These are phyloP conservation scores for Aureobasidium sp. DNA, from an alignment of 2,329 filamentous ascomycete genomes.

Conservation along the genomic window DNA sequence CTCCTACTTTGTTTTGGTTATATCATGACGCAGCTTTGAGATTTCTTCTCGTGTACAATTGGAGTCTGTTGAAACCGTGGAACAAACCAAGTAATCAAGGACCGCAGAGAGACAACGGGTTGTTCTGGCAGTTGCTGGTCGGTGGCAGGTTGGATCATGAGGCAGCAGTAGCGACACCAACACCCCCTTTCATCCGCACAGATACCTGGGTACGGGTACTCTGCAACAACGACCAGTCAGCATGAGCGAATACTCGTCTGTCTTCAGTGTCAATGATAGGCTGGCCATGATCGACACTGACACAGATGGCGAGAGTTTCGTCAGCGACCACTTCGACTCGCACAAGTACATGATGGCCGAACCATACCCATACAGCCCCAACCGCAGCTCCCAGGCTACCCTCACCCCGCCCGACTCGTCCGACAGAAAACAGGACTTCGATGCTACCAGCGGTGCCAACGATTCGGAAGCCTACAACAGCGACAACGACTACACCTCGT, in stretches of 20 bases:
- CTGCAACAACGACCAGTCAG: neutral
- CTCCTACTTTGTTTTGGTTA: neutral
- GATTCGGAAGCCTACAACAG: constrained; percentile 42
- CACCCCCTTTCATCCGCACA: neutral
- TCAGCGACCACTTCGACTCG: constrained; percentile 51
- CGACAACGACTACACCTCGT: constrained; percentile 5
- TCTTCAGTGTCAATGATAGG: constrained; percentile 48
- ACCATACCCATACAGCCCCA: constrained; percentile 39
- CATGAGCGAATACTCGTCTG: constrained; percentile 39
- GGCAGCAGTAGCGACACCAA: constrained; percentile 13
- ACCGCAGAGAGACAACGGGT: neutral
- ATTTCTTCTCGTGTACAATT: neutral
- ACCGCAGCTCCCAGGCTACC: constrained; percentile 20
- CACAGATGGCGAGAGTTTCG: constrained; percentile 24
- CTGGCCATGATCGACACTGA: constrained; percentile 47
- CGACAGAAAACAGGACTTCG: constrained; percentile 26
- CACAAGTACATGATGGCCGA: constrained; percentile 70
- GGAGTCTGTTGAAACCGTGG: neutral
- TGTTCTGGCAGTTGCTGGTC: neutral
- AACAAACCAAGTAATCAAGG: neutral
- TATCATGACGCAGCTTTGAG: constrained; percentile 5
- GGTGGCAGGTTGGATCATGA: neutral
- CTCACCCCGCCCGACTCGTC: constrained; percentile 16
- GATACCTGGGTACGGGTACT: neutral
- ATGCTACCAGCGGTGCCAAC: constrained; percentile 34